Evolutionary conservation across 768 basidiomycete species (phyloP).

Genomic region (Collybia mongolica): DNA sequence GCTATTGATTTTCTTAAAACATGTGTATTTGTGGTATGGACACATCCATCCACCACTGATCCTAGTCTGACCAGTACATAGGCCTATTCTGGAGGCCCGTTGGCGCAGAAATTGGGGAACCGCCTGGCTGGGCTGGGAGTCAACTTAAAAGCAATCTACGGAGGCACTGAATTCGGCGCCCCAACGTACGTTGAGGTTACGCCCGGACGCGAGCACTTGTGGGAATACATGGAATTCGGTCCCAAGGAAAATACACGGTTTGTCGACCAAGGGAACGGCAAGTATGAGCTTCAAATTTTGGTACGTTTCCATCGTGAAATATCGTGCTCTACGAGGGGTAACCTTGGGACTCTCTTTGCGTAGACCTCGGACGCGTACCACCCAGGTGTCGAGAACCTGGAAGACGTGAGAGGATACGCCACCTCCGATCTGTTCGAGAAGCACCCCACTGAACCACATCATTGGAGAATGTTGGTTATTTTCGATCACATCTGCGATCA

Average conservation of each 20-base stretch:
- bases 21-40: constrained; percentile 9
- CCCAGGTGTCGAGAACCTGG: constrained; percentile 29
- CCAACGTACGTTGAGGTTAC: not conserved
- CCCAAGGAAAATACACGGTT: constrained; percentile 18
- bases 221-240: constrained; percentile 9
- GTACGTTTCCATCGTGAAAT: constrained; percentile 13
- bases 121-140: constrained; percentile 8
- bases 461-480: constrained; percentile 40
- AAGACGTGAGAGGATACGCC: constrained; percentile 35
- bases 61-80: not conserved
- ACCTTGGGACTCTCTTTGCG: not conserved
- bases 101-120: constrained; percentile 10
- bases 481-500: not conserved
- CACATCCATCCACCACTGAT: not conserved
- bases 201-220: constrained; percentile 16
- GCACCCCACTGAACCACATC: constrained; percentile 38
- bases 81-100: constrained; percentile 11
- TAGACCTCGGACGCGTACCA: constrained; percentile 25
- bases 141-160: constrained; percentile 7
- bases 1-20: constrained; percentile 15
- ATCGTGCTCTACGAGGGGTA: not conserved
- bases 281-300: constrained; percentile 29
- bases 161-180: constrained; percentile 15
- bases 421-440: constrained; percentile 39
- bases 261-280: constrained; percentile 26